Evolutionary conservation across 2,329 filamentous ascomycete genomes (phyloP).

Genomic region (Dothideomycetidae sp.): DNA sequence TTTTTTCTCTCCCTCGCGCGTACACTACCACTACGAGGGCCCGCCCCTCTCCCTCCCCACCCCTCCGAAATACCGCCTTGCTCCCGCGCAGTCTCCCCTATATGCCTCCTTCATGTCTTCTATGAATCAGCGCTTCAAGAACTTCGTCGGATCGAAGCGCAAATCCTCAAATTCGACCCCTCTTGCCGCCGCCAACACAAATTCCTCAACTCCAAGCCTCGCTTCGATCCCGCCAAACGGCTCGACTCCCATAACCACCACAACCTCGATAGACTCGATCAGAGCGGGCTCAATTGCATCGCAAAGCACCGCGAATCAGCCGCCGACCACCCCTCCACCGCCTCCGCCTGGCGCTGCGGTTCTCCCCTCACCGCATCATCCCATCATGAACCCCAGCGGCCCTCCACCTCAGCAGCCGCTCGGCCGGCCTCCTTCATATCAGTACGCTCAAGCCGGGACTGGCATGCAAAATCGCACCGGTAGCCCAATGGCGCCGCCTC

Average conservation of each 20-base stretch:
- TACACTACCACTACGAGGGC: background rate
- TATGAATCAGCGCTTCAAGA: slow-evolving; percentile 66
- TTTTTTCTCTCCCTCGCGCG: background rate
- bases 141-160: slow-evolving; percentile 69
- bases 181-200: slow-evolving; percentile 32
- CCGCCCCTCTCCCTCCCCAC: slow-evolving; percentile 2
- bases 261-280: slow-evolving; percentile 15
- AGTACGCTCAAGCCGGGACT: slow-evolving; percentile 34
- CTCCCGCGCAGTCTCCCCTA: slow-evolving; percentile 7
- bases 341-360: slow-evolving; percentile 20
- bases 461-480: slow-evolving; percentile 33
- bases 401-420: slow-evolving; percentile 34
- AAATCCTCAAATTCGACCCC: slow-evolving; percentile 43
- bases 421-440: slow-evolving; percentile 50
- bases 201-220: slow-evolving; percentile 19
- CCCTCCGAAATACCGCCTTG: background rate
- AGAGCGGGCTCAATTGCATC: slow-evolving; percentile 9
- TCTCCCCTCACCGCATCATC: slow-evolving; percentile 27
- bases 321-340: slow-evolving; percentile 23
- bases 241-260: slow-evolving; percentile 27
- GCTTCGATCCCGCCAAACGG: slow-evolving; percentile 12
- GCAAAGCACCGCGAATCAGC: slow-evolving; percentile 13
- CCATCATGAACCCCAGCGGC: slow-evolving; percentile 38
- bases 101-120: slow-evolving; percentile 26
- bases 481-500: slow-evolving; percentile 29